Evolutionary conservation across 1,284 basidiomycete species (phyloP), one percentile per base, ranked within the genome.

Genomic region (Vanrija humicola): DNA sequence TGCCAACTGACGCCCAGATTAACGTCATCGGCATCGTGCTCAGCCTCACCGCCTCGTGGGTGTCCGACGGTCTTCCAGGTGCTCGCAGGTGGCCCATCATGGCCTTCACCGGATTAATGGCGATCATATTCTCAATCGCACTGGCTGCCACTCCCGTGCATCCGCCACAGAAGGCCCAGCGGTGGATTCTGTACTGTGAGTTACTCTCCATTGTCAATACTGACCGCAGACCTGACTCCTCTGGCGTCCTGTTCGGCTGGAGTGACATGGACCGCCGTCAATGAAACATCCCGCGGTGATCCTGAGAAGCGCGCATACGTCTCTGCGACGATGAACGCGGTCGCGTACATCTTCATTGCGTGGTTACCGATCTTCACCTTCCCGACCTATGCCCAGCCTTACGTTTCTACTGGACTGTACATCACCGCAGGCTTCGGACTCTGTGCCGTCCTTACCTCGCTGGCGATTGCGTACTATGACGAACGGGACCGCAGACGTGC

Each of bases 311-410:
- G 66, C 42, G 66, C 64, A 5, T 68, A 66, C 46, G 66, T 68
- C 34, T 52, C 58, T 5, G 66, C 64, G 49, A 16, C 38, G 59
- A 66, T 66, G 64, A 68, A 68, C 55, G 64, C 63, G 10, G 60
- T 66, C 45, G 48, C 63, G 3, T 68, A 66, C 54, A 63, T 66
- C 49, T 66, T 66, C 54, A 64, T 60, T 12, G 66, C 64, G 14
- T 68, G 63, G 61, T 42, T 66, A 4, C 66, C 66, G 8, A 65
- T 68, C 50, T 67, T 68, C 55, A 66, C 66, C 8, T 68, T 66
- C 56, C 64, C 65, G 4, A 66, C 66, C 16, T 48, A 55, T 29
- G 52, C 56, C 23, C 66, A 68, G 45, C 65, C 66, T 6, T 61
- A 61, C 42, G 61, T 68, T 48, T 52, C 59, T 12, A 59, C 47